Evolutionary conservation across 2,329 filamentous ascomycete species (phyloP), one percentile per base, ranked within the genome.

Genomic region (Trichoderma sp.): DNA sequence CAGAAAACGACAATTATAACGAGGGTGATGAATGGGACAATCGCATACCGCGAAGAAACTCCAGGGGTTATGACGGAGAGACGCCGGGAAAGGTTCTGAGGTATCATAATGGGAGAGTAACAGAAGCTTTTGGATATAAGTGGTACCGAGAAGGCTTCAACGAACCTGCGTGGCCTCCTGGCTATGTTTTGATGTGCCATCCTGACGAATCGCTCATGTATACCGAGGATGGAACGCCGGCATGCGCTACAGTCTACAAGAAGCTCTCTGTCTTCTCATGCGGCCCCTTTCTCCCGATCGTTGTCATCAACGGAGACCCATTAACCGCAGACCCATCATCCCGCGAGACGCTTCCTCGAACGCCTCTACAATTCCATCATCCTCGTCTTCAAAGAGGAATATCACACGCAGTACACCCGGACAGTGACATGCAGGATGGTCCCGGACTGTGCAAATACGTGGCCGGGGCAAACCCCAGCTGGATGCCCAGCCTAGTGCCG

Each of bases 401-500:
- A n/a, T 82, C 79, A 6, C 77, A 76, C 30, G 78, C 78, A 6
- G 77, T 74, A 4, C 74, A 73, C 4, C 72, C 73, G 8, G 71
- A 76, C 1, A 77, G 76, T 28, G 6, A 2, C 8, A 74, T 76
- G 72, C 71, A 56, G 0, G 2, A 3, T 0, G 77, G 74, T 1
- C 72, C 61, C 0, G 77, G 73, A 0, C 72, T 71, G 0, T 24
- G 74, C 9, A 77, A 80, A 34, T 79, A 78, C n/a, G 80, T 80
- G 3, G 78, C 77, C 1, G 83, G 82, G 0, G 58, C 51, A 0
- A 70, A 72, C 1, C 78, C 83, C 0, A 78, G 74, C n/a, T 84
- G 83, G 82, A 79, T 84, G 3, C 82, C 82, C 0, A 72, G 74
- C 9, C 73, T 84, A 14, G 75, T 84, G 2, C 83, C 82, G 0